phyloP scores from a whole-genome alignment of 768 basidiomycete genomes.

The Calocybe cyanea region DNA sequence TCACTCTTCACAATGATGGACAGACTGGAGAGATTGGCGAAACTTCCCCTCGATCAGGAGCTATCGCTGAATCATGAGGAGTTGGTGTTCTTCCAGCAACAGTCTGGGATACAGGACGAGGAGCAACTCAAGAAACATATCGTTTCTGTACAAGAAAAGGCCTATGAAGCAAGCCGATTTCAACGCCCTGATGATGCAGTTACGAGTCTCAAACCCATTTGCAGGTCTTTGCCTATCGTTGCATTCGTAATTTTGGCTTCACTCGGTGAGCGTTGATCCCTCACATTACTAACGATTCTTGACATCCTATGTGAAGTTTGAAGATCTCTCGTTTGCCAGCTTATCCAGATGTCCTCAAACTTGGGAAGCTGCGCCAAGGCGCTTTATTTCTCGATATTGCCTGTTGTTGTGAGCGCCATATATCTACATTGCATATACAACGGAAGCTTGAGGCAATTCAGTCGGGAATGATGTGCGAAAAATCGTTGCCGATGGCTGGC shows the following conservation, averaged over 20 bases:
- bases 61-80: slow-evolving; percentile 23
- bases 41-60: slow-evolving; percentile 18
- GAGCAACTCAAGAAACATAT: slow-evolving; percentile 37
- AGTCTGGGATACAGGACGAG: slow-evolving; percentile 34
- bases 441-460: background rate
- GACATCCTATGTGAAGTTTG: slow-evolving; percentile 9
- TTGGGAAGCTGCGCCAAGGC: slow-evolving; percentile 14
- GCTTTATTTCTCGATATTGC: slow-evolving; percentile 24
- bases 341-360: slow-evolving; percentile 15
- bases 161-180: slow-evolving; percentile 16
- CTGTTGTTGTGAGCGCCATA: slow-evolving; percentile 21
- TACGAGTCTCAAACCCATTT: background rate
- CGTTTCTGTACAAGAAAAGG: slow-evolving; percentile 32
- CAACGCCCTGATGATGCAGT: background rate
- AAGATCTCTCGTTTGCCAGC: slow-evolving; percentile 19
- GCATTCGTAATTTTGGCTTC: slow-evolving; percentile 34
- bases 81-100: slow-evolving; percentile 29
- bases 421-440: background rate
- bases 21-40: background rate
- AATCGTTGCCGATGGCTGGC: slow-evolving; percentile 22
- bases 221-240: slow-evolving; percentile 34
- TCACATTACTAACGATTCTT: background rate
- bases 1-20: background rate
- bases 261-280: slow-evolving; percentile 19
- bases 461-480: slow-evolving; percentile 24